Base-by-base conservation (phyloP, 352 stramenopile species). In the Phytophthora melonis region DNA sequence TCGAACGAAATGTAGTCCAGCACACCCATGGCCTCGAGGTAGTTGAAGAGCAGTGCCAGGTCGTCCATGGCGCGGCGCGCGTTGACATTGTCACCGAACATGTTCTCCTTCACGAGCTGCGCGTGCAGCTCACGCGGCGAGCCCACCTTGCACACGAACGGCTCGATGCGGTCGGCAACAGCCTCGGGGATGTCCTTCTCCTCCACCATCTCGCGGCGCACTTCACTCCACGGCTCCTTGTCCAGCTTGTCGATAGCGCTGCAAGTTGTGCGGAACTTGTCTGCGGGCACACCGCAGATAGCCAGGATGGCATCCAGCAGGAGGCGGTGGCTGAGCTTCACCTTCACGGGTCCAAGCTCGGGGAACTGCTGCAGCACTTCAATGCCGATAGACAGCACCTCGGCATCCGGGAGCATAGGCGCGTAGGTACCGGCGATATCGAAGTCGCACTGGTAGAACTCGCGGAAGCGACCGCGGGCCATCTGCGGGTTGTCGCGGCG, bases 391-490 rank as follows among this genome's bases (percentile, higher is more conserved):
- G 93, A 97, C 13, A 99, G 71, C 67, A 98, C 98, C 76, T 99
- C 98, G 27, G 98, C 95, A 72, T 99, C 98, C 7, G 97, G 84
- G 18, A 99, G 90, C 98, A 99, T 99, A 5, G 91, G 80, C 58
- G 91, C 84, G 78, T 99, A 99, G 43, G 78, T 88, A 60, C 97
- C 97, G 32, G 98, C 98, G 73, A 99, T 98, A 80, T 99, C 98
- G 64, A 99, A 99, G 72, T 99, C 98, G 77, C 98, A 99, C 81
- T 99, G 98, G 87, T 99, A 99, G 80, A 99, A 99, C 75, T 99
- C 98, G 55, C 98, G 92, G 84, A 99, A 99, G 61, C 98, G 89
- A 53, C 98, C 98, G 43, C 94, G 93, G 21, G 90, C 93, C 81
- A 99, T 93, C 56, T 97, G 86, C 50, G 97, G 97, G 75, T 99